A percentile compares a stretch with the other conserved stretches of the same genome.
These are phyloP conservation scores for Glutinoglossum americanum DNA, from an alignment of 495 filamentous ascomycete genomes.

Conservation along the genomic window DNA sequence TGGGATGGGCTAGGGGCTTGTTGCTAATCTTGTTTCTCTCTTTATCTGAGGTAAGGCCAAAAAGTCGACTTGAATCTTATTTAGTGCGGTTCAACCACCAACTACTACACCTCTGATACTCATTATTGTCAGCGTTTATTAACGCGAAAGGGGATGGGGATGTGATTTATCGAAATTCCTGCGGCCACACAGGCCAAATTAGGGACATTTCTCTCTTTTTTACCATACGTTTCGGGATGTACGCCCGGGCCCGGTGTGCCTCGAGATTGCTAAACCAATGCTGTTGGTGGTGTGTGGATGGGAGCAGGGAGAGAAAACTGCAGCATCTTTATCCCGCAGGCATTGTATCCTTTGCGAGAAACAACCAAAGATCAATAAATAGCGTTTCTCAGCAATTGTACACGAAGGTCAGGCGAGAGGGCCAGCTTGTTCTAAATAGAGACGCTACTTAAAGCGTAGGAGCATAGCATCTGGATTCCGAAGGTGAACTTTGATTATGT, in stretches of 20 bases:
- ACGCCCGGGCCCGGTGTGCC: no score
- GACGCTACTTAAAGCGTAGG: no score
- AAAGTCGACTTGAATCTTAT: not conserved
- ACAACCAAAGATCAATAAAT: no score
- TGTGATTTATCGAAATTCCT: not conserved
- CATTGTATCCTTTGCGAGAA: no score
- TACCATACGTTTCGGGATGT: not conserved
- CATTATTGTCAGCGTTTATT: not conserved
- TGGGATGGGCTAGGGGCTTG: not conserved
- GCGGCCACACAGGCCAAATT: not conserved
- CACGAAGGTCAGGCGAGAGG: no score
- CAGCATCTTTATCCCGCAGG: no score
- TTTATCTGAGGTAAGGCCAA: not conserved
- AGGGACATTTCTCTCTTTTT: not conserved
- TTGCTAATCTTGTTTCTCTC: not conserved
- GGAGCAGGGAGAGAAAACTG: slow-evolving; percentile 7
- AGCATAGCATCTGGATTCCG: no score
- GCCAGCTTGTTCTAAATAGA: no score
- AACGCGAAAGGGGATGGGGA: not conserved
- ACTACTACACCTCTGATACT: not conserved
- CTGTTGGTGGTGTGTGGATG: not conserved
- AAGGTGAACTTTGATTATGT: no score
- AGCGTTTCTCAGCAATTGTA: no score
- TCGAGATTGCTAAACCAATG: not conserved
- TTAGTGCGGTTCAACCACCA: not conserved